These are phyloP conservation scores for Naematelia encephala DNA, from an alignment of 768 basidiomycete genomes.

Conservation along the genomic window DNA sequence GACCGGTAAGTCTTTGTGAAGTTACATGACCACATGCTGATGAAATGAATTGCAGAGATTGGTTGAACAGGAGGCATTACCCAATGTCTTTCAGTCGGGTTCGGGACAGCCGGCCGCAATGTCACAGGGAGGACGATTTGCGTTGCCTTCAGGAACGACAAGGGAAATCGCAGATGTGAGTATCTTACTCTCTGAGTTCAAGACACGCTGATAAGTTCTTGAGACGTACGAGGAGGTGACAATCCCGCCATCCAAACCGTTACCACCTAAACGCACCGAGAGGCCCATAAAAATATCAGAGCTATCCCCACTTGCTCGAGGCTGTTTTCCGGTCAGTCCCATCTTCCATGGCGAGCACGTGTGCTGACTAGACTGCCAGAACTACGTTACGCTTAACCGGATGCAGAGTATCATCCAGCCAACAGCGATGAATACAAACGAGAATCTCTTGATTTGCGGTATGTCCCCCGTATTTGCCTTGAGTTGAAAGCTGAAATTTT, in stretches of 20 bases:
- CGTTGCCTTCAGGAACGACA: conserved; percentile 77
- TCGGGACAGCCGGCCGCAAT: conserved; percentile 65
- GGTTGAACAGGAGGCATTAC: conserved; percentile 56
- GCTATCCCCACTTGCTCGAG: conserved; percentile 70
- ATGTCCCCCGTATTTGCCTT: conserved; percentile 4
- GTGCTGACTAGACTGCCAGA: conserved; percentile 55
- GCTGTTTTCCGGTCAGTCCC: conserved; percentile 73
- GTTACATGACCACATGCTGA: neutral
- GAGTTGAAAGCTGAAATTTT: neutral
- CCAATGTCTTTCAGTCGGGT: conserved; percentile 76
- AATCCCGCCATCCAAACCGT: conserved; percentile 74
- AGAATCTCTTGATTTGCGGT: conserved; percentile 94
- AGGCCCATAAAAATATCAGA: conserved; percentile 67
- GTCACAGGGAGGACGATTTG: conserved; percentile 70
- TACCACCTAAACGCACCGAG: conserved; percentile 71
- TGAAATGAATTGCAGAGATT: conserved; percentile 21
- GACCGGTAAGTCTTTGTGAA: conserved; percentile 21
- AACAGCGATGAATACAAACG: conserved; percentile 89
- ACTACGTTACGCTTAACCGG: conserved; percentile 80
- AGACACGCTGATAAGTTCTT: conserved; percentile 6
- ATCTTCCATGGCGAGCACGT: neutral
- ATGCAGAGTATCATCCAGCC: conserved; percentile 94
- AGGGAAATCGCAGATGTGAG: conserved; percentile 66
- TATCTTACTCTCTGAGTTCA: neutral
- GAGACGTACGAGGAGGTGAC: conserved; percentile 86